Conservation (phyloP, 83 land plant genomes). For the Thuja plicata region DNA sequence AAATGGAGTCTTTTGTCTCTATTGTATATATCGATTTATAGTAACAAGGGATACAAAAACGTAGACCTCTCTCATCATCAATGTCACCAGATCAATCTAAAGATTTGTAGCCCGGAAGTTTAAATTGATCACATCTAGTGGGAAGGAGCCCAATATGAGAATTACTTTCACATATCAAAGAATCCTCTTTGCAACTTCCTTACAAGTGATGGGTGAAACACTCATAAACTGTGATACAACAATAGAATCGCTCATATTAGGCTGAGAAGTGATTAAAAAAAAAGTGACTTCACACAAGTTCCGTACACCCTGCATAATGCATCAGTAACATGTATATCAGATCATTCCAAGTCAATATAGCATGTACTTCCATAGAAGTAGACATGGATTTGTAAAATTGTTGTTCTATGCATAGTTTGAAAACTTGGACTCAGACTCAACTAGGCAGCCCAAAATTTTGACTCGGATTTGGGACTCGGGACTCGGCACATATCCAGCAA, state of each 20-base stretch:
- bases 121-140: not conserved
- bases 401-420: no score
- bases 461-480: no score
- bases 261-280: not conserved
- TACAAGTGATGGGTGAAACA: not conserved
- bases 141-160: not conserved
- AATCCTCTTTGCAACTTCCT: not conserved
- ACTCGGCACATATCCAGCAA: no score
- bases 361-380: not conserved
- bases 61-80: constrained; percentile 21
- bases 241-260: not conserved
- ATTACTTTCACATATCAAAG: not conserved
- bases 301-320: no score
- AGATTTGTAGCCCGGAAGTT: constrained; percentile 4
- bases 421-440: no score
- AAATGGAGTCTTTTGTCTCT: no score
- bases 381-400: not conserved
- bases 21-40: no score
- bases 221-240: not conserved
- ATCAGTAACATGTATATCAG: not conserved
- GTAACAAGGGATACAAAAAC: constrained; percentile 11
- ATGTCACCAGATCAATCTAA: constrained; percentile 18
- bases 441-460: no score
- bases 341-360: not conserved
- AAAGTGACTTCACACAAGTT: not conserved